Evolutionary conservation across 2,329 filamentous ascomycete species (phyloP).

Genomic region (Penicillium sp.): DNA sequence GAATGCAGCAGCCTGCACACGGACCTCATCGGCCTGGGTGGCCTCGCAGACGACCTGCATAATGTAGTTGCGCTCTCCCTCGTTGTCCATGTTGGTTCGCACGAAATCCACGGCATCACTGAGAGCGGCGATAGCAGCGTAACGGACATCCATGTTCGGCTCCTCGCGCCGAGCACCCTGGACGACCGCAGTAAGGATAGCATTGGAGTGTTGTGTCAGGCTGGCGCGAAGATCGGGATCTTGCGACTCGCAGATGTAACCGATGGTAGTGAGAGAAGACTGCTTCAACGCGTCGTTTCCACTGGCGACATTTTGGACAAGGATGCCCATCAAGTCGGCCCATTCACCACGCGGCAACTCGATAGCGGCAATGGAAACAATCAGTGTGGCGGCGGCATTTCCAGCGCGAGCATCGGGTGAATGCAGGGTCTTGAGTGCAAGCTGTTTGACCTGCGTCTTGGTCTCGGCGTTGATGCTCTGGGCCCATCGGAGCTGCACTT

Average conservation of each 20-base stretch:
- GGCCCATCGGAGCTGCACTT: constrained; percentile 92
- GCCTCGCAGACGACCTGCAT: constrained; percentile 99
- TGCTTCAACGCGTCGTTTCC: constrained; percentile 89
- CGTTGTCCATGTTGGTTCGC: constrained; percentile 96
- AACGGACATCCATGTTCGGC: constrained; percentile 81
- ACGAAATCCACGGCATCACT: constrained; percentile 98
- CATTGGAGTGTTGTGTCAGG: constrained; percentile 85
- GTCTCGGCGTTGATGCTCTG: constrained; percentile 75
- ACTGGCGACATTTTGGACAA: constrained; percentile 89
- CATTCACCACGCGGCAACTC: constrained; percentile 92
- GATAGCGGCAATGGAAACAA: constrained; percentile 90
- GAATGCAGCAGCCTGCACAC: constrained; percentile 94
- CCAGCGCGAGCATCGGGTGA: constrained; percentile 80
- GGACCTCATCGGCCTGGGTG: constrained; percentile 84
- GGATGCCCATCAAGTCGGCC: constrained; percentile 80
- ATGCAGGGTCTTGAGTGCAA: constrained; percentile 81
- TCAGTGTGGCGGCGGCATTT: constrained; percentile 87
- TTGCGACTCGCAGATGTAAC: constrained; percentile 96
- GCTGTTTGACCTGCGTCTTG: constrained; percentile 82
- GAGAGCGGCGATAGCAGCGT: constrained; percentile 88
- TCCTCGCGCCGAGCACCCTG: constrained; percentile 98
- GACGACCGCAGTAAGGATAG: constrained; percentile 94
- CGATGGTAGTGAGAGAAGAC: constrained; percentile 90
- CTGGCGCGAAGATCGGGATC: constrained; percentile 80
- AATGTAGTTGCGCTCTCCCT: constrained; percentile 99